A percentile compares a stretch with the other conserved stretches of the same genome.
Conservation (phyloP, 2,329 filamentous ascomycete genomes). For the Aspergillus tamarii region DNA sequence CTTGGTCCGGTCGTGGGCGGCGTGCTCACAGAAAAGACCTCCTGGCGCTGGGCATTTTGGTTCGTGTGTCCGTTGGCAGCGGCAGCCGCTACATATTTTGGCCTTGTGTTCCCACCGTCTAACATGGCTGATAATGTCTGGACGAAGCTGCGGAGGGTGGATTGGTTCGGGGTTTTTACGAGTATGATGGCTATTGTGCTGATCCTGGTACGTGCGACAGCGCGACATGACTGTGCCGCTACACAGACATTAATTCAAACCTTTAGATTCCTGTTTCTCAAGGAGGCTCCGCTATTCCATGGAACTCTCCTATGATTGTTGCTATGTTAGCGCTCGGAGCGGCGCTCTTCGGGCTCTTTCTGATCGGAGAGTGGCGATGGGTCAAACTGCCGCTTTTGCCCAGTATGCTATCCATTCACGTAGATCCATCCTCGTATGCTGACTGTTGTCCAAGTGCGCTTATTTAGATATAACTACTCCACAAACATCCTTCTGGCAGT, state of each 20-base stretch:
- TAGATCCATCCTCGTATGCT: background rate
- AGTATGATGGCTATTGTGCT: background rate
- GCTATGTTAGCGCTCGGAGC: background rate
- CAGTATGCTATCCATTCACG: background rate
- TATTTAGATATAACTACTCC: background rate
- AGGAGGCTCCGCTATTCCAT: background rate
- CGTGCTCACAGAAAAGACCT: background rate
- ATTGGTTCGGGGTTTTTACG: background rate
- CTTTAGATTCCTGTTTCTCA: background rate
- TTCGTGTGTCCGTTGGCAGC: background rate
- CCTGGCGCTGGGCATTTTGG: conserved; percentile 1
- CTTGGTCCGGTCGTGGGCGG: background rate
- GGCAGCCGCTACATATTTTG: background rate
- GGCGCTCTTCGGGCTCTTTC: background rate
- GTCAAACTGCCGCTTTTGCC: background rate
- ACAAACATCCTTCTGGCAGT: background rate
- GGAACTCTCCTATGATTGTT: background rate
- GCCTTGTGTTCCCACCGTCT: background rate
- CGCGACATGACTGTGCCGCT: background rate
- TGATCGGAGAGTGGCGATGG: background rate
- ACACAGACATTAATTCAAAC: background rate
- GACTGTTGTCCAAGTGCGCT: background rate
- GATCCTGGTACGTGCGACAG: background rate
- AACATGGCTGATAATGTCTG: background rate
- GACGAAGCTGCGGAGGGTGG: background rate